Evolutionary conservation across 768 basidiomycete genomes (phyloP), one percentile per base, ranked within the genome.

Genomic region (Kwoniella sp.): DNA sequence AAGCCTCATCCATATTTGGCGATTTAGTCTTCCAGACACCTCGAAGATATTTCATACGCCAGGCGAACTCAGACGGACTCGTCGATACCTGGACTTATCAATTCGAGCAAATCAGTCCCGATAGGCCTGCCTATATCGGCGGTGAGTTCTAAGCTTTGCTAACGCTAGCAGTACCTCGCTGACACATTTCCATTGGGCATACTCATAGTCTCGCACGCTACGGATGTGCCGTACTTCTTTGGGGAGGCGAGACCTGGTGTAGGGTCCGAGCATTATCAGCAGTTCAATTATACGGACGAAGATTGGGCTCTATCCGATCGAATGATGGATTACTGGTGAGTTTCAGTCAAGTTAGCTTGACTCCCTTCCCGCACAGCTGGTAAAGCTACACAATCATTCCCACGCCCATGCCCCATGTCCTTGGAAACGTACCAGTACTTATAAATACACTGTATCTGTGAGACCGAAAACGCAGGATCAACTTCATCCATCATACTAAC

Each of bases 21-120:
- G 77, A 79, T 47, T 68, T 58, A 1, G 55, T 60, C 0, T 77
- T 79, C 72, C 74, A 79, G 55, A 60, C 76, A 2, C 65, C 64
- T n/a, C 47, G 76, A 40, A 51, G 77, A 56, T 70, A 68, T 64
- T 73, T 76, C 58, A 56, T 77, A 2, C 57, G 69, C n/a, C 65
- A 69, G 48, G 68, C 74, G 19, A 65, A 58, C 44, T 33, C 60
- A 7, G 22, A 68, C 29, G 70, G 72, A 15, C 54, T 69, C 9
- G 55, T 46, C 30, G 25, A 71, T 36, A 72, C 71, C 7, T 79
- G 76, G 73, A 65, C 69, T 12, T 79, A 79, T 64, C 62, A 69
- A 24, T 79, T 73, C 48, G 69, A 68, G 29, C 68, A 72, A n/a
- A 12, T 22, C 15, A 52, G 55, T 8, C 62, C 62, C 13, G 55